Evolutionary conservation across 306 rosid species (phyloP).

Genomic region (Fragaria ananassa): DNA sequence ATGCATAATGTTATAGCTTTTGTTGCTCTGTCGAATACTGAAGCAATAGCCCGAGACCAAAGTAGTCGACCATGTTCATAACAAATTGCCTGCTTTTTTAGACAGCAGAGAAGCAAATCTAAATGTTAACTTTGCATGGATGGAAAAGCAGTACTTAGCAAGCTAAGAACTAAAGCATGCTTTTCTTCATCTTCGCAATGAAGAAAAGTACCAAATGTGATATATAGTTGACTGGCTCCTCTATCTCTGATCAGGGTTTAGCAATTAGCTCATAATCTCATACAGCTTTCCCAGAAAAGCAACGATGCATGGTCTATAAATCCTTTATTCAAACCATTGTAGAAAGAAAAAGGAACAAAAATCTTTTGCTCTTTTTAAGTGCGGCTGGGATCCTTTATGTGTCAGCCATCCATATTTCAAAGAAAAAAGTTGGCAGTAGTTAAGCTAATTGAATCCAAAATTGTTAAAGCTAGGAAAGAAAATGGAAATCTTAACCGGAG

Average conservation of each 20-base stretch:
- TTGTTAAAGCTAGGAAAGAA: slow-evolving; percentile 2
- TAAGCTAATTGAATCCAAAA: slow-evolving; percentile 13
- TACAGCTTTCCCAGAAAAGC: slow-evolving; percentile 5
- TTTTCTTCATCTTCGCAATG: slow-evolving; percentile 47
- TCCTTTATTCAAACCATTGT: slow-evolving; percentile 9
- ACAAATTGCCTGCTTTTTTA: background rate
- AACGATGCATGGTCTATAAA: background rate
- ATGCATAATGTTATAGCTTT: slow-evolving; percentile 2
- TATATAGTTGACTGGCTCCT: slow-evolving; percentile 21
- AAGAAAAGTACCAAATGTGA: slow-evolving; percentile 56
- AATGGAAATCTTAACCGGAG: background rate
- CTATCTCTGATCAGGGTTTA: slow-evolving; percentile 19
- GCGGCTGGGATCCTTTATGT: slow-evolving; percentile 34
- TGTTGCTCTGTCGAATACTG: background rate
- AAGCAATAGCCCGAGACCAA: background rate
- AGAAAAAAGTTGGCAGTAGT: slow-evolving; percentile 3
- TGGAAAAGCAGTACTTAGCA: slow-evolving; percentile 11
- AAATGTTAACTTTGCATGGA: slow-evolving; percentile 12
- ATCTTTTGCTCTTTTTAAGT: slow-evolving; percentile 28
- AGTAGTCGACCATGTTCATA: background rate
- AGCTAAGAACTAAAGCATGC: slow-evolving; percentile 3
- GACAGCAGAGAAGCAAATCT: background rate
- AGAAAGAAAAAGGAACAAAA: slow-evolving; percentile 20
- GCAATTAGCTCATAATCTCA: background rate
- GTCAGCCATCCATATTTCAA: slow-evolving; percentile 45